Conservation (phyloP, 1,284 basidiomycete species). For the Irpex lacteus region DNA sequence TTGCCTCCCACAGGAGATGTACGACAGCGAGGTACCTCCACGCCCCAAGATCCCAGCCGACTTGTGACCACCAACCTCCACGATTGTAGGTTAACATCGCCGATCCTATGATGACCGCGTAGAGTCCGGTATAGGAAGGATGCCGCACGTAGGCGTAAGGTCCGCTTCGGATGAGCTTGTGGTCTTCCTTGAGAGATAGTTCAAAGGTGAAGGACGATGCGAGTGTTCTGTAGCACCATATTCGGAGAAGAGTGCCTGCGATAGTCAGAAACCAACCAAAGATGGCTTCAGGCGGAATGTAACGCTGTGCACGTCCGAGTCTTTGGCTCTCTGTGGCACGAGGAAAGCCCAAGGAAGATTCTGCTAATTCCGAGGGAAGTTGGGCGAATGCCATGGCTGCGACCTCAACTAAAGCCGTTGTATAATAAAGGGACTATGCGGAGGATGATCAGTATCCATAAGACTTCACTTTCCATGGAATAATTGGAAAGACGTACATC, state of each 20-base stretch:
- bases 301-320: neutral
- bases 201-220: slow-evolving; percentile 6
- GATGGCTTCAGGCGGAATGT: neutral
- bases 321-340: neutral
- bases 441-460: neutral
- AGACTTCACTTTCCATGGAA: neutral
- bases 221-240: slow-evolving; percentile 2
- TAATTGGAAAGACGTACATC: neutral
- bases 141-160: slow-evolving; percentile 9
- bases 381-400: neutral
- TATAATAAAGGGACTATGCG: neutral
- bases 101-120: neutral
- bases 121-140: slow-evolving; percentile 6
- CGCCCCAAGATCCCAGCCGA: neutral
- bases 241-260: neutral
- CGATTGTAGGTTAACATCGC: neutral
- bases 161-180: slow-evolving; percentile 4
- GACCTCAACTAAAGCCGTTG: neutral
- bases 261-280: neutral
- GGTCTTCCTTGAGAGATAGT: slow-evolving; percentile 1
- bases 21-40: neutral
- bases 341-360: neutral
- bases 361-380: neutral
- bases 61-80: neutral
- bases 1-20: neutral